phyloP scores from a whole-genome alignment of 352 stramenopile genomes.

The Elongisporangium prolatum region DNA sequence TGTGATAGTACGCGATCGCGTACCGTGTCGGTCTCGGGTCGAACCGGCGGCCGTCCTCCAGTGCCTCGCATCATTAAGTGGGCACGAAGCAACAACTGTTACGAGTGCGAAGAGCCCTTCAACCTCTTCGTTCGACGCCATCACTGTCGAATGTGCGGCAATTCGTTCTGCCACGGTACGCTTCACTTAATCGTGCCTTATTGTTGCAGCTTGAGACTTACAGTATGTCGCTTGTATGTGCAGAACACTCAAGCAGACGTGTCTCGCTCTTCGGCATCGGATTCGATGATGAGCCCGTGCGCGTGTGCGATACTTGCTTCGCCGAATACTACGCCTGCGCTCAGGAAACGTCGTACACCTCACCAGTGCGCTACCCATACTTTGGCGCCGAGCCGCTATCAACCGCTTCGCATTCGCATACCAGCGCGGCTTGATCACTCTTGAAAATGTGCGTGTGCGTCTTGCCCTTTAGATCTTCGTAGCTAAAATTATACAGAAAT shows the following conservation, averaged over 20 bases:
- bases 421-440: not conserved
- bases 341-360: conserved; percentile 12
- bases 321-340: conserved; percentile 56
- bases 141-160: conserved; percentile 85
- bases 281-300: conserved; percentile 79
- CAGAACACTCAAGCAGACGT: conserved; percentile 72
- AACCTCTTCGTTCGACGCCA: conserved; percentile 81
- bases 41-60: conserved; percentile 10
- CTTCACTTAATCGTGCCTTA: conserved; percentile 3
- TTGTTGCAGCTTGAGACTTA: not conserved
- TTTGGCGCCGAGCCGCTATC: not conserved
- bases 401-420: not conserved
- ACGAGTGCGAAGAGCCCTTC: conserved; percentile 81
- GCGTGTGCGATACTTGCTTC: conserved; percentile 86
- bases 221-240: conserved; percentile 1
- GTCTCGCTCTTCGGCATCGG: conserved; percentile 72
- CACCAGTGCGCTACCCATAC: not conserved
- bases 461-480: too few species aligned
- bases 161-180: conserved; percentile 76
- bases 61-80: conserved; percentile 75
- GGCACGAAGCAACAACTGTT: conserved; percentile 75
- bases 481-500: too few species aligned
- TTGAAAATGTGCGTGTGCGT: too few species aligned
- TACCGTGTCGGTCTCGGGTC: conserved; percentile 15
- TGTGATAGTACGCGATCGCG: conserved; percentile 8